Percentiles rank a stretch among this genome's conserved stretches.
Conservation (phyloP, 371 early-diverging fungal genomes). For the Rhizopus stolonifer region DNA sequence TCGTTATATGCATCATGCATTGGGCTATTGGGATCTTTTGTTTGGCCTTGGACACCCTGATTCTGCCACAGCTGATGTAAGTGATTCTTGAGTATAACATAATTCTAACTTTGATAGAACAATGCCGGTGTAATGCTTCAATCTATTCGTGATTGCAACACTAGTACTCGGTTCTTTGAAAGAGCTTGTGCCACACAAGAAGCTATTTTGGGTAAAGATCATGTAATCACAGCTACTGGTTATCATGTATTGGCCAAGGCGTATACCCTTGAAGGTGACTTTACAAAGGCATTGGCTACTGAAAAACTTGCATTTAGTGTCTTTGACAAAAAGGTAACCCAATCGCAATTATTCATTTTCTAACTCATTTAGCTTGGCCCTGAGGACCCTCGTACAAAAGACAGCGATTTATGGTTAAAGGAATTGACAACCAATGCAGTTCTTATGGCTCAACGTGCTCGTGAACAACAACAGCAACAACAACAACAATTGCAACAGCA, state of each 20-base stretch:
- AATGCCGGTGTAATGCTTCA: constrained; percentile 88
- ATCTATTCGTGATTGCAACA: constrained; percentile 64
- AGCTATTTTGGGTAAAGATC: constrained; percentile 69
- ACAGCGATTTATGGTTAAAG: constrained; percentile 70
- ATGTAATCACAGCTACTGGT: constrained; percentile 70
- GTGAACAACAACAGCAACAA: constrained; percentile 16
- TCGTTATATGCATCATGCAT: constrained; percentile 76
- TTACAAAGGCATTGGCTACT: constrained; percentile 69
- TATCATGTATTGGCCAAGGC: constrained; percentile 80
- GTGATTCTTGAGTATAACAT: constrained; percentile 8
- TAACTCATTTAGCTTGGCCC: constrained; percentile 57
- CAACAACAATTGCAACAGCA: constrained; percentile 6
- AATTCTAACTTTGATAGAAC: constrained; percentile 41
- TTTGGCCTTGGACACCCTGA: constrained; percentile 82
- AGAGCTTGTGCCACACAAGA: constrained; percentile 72
- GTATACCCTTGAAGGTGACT: constrained; percentile 74
- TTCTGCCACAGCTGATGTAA: constrained; percentile 80
- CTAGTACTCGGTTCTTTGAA: constrained; percentile 72
- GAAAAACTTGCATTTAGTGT: constrained; percentile 76
- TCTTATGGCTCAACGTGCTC: constrained; percentile 33
- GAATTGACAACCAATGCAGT: constrained; percentile 51
- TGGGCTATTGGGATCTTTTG: constrained; percentile 80
- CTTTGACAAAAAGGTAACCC: constrained; percentile 54
- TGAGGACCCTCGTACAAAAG: constrained; percentile 74
- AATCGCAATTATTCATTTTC: background rate